Percentiles rank a stretch among this genome's conserved stretches.
phyloP scores from a whole-genome alignment of 495 filamentous ascomycete genomes.

The Xylaria sp. region DNA sequence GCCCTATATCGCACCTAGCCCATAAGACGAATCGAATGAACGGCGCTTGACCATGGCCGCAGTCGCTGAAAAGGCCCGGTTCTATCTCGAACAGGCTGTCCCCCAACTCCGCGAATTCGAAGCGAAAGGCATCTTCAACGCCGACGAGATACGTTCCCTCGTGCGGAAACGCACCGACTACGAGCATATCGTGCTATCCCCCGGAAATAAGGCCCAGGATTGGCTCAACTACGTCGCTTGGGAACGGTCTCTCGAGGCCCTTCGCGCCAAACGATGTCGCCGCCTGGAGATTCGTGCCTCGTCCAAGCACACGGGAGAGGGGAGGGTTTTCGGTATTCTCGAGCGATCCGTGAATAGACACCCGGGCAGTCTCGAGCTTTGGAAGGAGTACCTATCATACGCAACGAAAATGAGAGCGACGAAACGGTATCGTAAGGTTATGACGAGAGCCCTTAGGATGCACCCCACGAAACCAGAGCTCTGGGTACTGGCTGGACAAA shows the following conservation, averaged over 20 bases:
- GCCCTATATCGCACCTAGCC: neutral
- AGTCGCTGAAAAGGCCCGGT: constrained; percentile 91
- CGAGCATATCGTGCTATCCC: constrained; percentile 86
- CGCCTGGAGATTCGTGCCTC: constrained; percentile 75
- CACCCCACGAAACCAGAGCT: constrained; percentile 83
- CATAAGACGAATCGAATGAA: neutral
- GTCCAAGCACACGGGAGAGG: constrained; percentile 69
- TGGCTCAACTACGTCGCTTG: constrained; percentile 88
- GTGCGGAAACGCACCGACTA: constrained; percentile 89
- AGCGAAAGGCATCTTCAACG: constrained; percentile 84
- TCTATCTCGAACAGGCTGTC: constrained; percentile 88
- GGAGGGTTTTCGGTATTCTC: constrained; percentile 85
- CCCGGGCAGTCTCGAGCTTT: constrained; percentile 80
- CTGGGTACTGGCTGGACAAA: constrained; percentile 86
- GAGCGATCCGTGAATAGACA: constrained; percentile 89
- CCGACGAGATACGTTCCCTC: constrained; percentile 89
- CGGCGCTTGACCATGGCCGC: constrained; percentile 67
- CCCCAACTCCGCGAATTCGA: constrained; percentile 90
- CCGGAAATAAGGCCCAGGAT: constrained; percentile 74
- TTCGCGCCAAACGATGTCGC: constrained; percentile 81
- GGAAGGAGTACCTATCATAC: constrained; percentile 91
- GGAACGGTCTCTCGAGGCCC: constrained; percentile 85
- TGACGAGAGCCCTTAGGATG: constrained; percentile 79
- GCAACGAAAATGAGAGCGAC: constrained; percentile 75
- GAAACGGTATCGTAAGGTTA: constrained; percentile 78